Evolutionary conservation across 2,329 filamentous ascomycete genomes (phyloP), one percentile per base, ranked within the genome.

Genomic region (Aspergillus sp.): DNA sequence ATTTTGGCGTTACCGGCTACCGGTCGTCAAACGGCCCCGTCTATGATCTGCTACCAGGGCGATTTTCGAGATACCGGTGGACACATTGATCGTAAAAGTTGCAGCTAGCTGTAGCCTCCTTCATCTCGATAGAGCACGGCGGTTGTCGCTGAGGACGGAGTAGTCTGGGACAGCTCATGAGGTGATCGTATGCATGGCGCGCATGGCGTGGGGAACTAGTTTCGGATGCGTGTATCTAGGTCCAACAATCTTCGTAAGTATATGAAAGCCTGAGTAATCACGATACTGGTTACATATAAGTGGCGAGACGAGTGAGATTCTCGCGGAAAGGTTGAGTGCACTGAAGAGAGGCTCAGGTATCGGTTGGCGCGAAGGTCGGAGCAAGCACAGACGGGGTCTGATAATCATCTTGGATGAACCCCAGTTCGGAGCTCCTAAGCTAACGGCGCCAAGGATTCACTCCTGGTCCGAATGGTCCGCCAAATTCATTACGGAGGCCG

Each of bases 1-100:
- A 74, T 75, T 51, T 56, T 68, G 62, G 43, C 55, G 52, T 55
- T 51, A 8, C 45, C 47, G 9, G 19, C 25, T 41, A 21, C 44
- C 47, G 31, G 40, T 35, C n/a, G 17, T 23, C 21, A 27, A 56
- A 46, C 21, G 43, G 39, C 49, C 48, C 53, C 27, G 37, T 48
- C 15, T 48, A 39, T 60, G 47, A 23, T 49, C 6, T 55, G 35
- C 53, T 50, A 57, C 44, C 39, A 53, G 55, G 44, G 48, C 53
- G 31, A 43, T 40, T 47, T 56, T 61, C 55, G 57, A 50, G 52
- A 54, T 31, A 46, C 43, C 50, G 58, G 56, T 52, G 52, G 53
- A 48, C 44, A 39, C 52, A 64, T 60, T 46, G 40, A 58, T 23
- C 50, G 31, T 23, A 55, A 48, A 31, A 51, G n/a, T 48, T 62